Evolutionary conservation across 2,329 filamentous ascomycete species (phyloP).

Genomic region (Macrophomina phaseolina): DNA sequence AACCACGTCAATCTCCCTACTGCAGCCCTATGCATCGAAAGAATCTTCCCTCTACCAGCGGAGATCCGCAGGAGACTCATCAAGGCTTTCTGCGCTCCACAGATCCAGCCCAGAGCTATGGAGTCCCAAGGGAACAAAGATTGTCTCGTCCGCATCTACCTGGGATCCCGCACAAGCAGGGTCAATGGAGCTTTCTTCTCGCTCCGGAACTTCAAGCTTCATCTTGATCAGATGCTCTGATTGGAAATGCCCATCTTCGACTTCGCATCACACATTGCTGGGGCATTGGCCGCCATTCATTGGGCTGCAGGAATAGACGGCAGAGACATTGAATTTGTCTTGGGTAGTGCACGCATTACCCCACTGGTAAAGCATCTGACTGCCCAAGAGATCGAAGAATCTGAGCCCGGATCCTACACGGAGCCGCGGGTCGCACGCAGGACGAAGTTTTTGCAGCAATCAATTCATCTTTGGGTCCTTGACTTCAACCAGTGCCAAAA

Average conservation of each 20-base stretch:
- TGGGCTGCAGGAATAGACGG: constrained; percentile 57
- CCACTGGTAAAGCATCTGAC: neutral
- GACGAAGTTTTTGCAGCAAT: neutral
- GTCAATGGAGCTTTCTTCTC: constrained; percentile 42
- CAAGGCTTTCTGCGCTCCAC: neutral
- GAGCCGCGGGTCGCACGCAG: neutral
- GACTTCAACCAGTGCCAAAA: constrained; percentile 65
- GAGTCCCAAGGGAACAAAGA: constrained; percentile 39
- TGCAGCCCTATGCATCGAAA: neutral
- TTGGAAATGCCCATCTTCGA: constrained; percentile 35
- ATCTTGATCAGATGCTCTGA: constrained; percentile 57
- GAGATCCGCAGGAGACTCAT: neutral
- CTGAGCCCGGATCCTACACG: neutral
- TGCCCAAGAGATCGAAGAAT: neutral
- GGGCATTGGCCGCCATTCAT: constrained; percentile 57
- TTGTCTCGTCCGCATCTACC: constrained; percentile 58
- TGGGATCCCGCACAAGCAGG: constrained; percentile 47
- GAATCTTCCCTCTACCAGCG: neutral
- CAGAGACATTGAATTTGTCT: constrained; percentile 63
- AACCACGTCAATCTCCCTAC: neutral
- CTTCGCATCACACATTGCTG: constrained; percentile 53
- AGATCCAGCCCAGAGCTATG: neutral
- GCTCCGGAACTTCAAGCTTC: constrained; percentile 57
- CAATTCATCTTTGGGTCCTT: constrained; percentile 48
- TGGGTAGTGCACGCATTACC: constrained; percentile 40